A percentile compares a stretch with the other conserved stretches of the same genome.
Evolutionary conservation across 2,329 filamentous ascomycete genomes (phyloP).

Genomic region (Coniochaeta sp.): DNA sequence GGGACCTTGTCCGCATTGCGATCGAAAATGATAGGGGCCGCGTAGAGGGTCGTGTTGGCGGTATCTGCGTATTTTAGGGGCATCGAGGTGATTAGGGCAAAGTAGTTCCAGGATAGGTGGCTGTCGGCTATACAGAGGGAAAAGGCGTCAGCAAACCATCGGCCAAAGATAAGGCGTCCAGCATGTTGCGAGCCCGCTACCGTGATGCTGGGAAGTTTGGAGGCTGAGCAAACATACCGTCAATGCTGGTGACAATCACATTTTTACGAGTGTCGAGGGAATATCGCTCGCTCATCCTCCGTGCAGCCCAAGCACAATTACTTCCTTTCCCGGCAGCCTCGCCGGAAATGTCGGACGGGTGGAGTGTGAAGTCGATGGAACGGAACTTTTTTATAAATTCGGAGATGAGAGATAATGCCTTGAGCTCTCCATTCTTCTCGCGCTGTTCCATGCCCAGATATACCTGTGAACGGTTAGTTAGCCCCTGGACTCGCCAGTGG

Average conservation of each 20-base stretch:
- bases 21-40: conserved; percentile 67
- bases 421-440: conserved; percentile 52
- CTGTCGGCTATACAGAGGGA: conserved; percentile 51
- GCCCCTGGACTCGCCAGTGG: conserved; percentile 1
- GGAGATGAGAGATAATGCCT: conserved; percentile 55
- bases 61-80: conserved; percentile 54
- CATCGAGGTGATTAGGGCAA: conserved; percentile 55
- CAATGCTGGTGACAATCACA: conserved; percentile 64
- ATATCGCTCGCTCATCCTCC: conserved; percentile 58
- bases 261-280: conserved; percentile 44
- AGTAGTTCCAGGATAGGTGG: conserved; percentile 63
- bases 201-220: too few relatives aligned
- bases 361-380: conserved; percentile 59
- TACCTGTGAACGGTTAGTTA: conserved; percentile 37
- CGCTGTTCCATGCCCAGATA: conserved; percentile 69
- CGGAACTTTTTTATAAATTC: conserved; percentile 60
- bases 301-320: conserved; percentile 65
- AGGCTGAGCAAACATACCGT: conserved; percentile 46
- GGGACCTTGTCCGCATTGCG: conserved; percentile 64
- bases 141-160: conserved; percentile 20
- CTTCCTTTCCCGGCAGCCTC: conserved; percentile 70
- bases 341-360: conserved; percentile 57
- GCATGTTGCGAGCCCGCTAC: background rate
- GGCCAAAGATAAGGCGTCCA: background rate
- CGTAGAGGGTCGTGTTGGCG: conserved; percentile 56